These are phyloP conservation scores for Manihot esculenta DNA, from an alignment of 441 rosid genomes.

Conservation along the genomic window DNA sequence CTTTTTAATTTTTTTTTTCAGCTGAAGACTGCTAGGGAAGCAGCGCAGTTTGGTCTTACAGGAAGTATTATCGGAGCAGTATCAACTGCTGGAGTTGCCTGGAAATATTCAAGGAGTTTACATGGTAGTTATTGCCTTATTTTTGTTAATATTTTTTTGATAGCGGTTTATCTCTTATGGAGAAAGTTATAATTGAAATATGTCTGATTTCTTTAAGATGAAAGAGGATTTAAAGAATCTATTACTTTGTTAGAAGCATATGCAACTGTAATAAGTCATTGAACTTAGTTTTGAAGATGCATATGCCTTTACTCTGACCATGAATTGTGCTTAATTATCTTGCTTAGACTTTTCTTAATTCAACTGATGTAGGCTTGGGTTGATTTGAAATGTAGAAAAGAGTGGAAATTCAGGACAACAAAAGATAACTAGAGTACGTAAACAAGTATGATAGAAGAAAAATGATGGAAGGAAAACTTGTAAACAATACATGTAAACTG, in stretches of 20 bases:
- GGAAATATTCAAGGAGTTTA: conserved; percentile 83
- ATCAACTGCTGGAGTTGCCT: conserved; percentile 76
- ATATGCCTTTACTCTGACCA: background rate
- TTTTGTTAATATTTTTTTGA: no score
- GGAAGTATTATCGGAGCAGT: conserved; percentile 74
- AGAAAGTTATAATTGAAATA: background rate
- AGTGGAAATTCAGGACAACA: background rate
- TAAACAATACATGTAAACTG: background rate
- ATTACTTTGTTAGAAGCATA: background rate
- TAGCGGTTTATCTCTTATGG: no score
- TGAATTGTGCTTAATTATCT: background rate
- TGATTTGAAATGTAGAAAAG: background rate
- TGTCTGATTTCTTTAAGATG: background rate
- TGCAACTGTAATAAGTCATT: background rate
- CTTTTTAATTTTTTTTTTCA: conserved; percentile 24
- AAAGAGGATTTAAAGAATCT: background rate
- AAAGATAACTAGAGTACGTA: background rate
- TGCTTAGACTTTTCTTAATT: background rate
- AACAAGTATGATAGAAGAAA: background rate
- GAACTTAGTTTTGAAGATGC: background rate
- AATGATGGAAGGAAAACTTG: background rate
- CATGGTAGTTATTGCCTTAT: conserved; percentile 55
- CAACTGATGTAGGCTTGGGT: background rate
- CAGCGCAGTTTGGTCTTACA: conserved; percentile 42
- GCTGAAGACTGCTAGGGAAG: conserved; percentile 87